Evolutionary conservation across 805 yeast species (phyloP).

Genomic region (Wickerhamiella galacta): DNA sequence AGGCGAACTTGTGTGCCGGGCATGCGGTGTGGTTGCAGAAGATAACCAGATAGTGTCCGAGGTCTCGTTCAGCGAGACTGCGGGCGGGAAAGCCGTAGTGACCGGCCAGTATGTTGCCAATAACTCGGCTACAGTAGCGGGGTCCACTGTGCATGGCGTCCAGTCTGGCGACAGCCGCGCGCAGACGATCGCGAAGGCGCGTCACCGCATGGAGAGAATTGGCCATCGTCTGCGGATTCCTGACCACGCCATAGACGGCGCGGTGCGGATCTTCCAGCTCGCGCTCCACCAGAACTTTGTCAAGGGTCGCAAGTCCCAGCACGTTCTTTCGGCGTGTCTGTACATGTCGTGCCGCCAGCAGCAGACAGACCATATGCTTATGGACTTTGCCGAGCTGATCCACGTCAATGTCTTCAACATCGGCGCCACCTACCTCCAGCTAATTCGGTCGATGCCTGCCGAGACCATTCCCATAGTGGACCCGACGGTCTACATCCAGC

Average conservation of each 20-base stretch:
- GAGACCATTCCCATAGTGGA: conserved; percentile 73
- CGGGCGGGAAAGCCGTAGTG: conserved; percentile 88
- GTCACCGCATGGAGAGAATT: conserved; percentile 57
- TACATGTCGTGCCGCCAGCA: conserved; percentile 89
- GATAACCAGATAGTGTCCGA: conserved; percentile 93
- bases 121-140: conserved; percentile 60
- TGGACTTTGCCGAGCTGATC: conserved; percentile 80
- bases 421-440: conserved; percentile 87
- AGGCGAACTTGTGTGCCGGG: conserved; percentile 53
- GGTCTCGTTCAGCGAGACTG: conserved; percentile 81
- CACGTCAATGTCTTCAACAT: conserved; percentile 86
- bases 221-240: conserved; percentile 68
- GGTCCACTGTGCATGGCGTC: conserved; percentile 36
- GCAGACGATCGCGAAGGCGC: conserved; percentile 76
- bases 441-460: conserved; percentile 75
- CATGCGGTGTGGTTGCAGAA: conserved; percentile 76
- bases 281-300: conserved; percentile 83
- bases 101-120: conserved; percentile 88
- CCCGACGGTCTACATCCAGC: conserved; percentile 84
- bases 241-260: conserved; percentile 72
- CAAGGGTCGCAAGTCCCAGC: conserved; percentile 92
- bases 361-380: conserved; percentile 84
- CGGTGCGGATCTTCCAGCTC: conserved; percentile 73
- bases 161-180: conserved; percentile 54
- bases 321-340: conserved; percentile 86